Base-by-base conservation (phyloP, 768 basidiomycete genomes). In the Boletellus ananiceps region DNA sequence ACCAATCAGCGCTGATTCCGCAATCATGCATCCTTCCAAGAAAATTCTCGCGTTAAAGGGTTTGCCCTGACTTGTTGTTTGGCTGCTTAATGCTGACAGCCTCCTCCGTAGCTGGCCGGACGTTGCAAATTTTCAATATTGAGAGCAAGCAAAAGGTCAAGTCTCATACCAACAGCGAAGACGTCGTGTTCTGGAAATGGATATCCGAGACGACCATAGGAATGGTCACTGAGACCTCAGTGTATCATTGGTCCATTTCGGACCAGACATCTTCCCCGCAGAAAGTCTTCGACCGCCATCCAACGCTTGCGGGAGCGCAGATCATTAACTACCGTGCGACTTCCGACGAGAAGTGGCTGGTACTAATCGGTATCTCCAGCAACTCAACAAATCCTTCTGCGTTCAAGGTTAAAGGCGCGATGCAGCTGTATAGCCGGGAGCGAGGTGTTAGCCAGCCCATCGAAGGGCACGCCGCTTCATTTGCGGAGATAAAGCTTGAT, bases 151-250 rank as follows among this genome's bases (percentile, higher is more conserved):
- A 88, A 66, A 98, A 98, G 75, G 90, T 99, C 70, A 95, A 95
- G 65, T 90, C 94, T 23, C 93, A 98, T 65, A 75, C 84, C 52
- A 96, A 85, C 75, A 87, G 82, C 64, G 93, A 97, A 64, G 95
- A 99, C 64, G 78, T 96, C 45, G 84, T 92, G 21, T 99, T 96
- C 72, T 99, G 96, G 96, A 97, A 96, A 67, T 99, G 96, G 96
- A 83, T 97, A 34, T 88, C 85, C 40, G 86, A 92, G 54, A 81
- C 83, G 15, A 88, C 88, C 25, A 85, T 99, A 54, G 96, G 96
- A 61, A 80, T 98, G 73, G 96, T 97, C 61, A 97, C 95, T 25
- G 94, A 97, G 51, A 78, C 88, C 0, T 79, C 93, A 5, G 95
- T 98, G 27, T 90, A 80, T 67, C 94, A 98, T 69, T 96, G 94